Percentiles rank a stretch among this genome's conserved stretches.
These are phyloP conservation scores for Apiospora marii DNA, from an alignment of 2,329 filamentous ascomycete genomes.

Conservation along the genomic window DNA sequence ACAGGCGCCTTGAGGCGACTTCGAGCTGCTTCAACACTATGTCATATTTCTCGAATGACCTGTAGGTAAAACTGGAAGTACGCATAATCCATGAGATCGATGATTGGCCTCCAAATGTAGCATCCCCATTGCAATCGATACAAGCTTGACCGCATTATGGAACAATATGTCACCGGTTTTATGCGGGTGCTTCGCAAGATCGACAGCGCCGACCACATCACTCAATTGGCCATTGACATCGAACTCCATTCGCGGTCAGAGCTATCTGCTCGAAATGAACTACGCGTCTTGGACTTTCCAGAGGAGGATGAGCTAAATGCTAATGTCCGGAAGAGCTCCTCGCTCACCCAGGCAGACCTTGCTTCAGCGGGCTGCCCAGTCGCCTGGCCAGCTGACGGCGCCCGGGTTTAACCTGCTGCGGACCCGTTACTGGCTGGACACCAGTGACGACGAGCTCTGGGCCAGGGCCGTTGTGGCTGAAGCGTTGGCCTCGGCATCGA, in stretches of 20 bases:
- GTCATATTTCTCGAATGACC: too few species aligned
- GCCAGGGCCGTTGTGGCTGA: too few species aligned
- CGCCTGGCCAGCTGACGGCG: neutral
- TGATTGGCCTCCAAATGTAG: too few species aligned
- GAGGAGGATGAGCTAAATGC: neutral
- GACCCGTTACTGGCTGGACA: neutral
- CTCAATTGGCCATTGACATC: neutral
- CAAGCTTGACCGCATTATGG: neutral
- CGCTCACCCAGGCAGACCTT: conserved; percentile 7
- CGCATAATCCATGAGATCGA: too few species aligned
- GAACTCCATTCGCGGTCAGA: neutral
- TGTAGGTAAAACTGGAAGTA: too few species aligned
- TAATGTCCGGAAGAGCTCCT: neutral
- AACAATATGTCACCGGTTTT: neutral
- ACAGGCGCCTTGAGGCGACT: neutral
- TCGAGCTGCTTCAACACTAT: too few species aligned
- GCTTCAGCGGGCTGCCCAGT: neutral
- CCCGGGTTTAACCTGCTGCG: neutral
- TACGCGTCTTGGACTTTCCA: conserved; percentile 3
- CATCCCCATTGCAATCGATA: neutral
- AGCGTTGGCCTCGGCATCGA: neutral
- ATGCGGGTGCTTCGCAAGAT: neutral
- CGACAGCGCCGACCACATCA: neutral
- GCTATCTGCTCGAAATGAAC: neutral
- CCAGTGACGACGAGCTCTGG: too few species aligned